phyloP scores from a whole-genome alignment of 768 basidiomycete species.

The Dacryopinax primogenitus region DNA sequence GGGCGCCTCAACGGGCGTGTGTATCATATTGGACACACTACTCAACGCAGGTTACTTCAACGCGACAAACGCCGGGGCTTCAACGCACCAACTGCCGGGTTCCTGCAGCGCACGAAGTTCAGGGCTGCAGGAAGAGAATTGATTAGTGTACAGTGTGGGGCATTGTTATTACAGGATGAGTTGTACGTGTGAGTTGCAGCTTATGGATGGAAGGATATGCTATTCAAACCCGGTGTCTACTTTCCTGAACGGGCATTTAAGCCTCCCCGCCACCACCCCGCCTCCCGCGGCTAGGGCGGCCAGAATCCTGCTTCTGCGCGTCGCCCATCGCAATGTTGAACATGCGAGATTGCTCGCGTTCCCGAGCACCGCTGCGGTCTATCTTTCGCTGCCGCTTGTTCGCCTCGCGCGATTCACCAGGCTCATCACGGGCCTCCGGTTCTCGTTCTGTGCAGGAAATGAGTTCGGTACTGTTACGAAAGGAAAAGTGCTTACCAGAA shows the following conservation, averaged over 20 bases:
- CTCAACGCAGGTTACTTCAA: not conserved
- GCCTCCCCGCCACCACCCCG: not conserved
- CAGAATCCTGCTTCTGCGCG: not conserved
- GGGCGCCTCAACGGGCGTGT: not conserved
- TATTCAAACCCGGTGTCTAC: not conserved
- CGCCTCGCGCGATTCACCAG: not conserved
- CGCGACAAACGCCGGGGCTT: not conserved
- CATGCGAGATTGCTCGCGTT: conserved; percentile 4
- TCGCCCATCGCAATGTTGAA: conserved; percentile 6
- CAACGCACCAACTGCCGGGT: not conserved
- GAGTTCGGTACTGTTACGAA: not conserved
- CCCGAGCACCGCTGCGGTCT: not conserved
- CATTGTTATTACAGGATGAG: not conserved
- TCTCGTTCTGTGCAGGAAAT: not conserved
- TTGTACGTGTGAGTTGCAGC: not conserved
- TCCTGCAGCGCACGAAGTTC: not conserved
- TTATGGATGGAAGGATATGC: conserved; percentile 1
- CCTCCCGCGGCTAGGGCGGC: not conserved
- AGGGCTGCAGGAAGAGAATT: not conserved
- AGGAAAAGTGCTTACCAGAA: not conserved
- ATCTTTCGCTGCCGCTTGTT: not conserved
- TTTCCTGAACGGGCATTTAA: not conserved
- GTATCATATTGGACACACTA: not conserved
- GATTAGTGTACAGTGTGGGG: conserved; percentile 2
- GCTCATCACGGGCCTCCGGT: not conserved